Evolutionary conservation across 306 rosid genomes (phyloP), one percentile per base, ranked within the genome.

Genomic region (Rosa rugosa): DNA sequence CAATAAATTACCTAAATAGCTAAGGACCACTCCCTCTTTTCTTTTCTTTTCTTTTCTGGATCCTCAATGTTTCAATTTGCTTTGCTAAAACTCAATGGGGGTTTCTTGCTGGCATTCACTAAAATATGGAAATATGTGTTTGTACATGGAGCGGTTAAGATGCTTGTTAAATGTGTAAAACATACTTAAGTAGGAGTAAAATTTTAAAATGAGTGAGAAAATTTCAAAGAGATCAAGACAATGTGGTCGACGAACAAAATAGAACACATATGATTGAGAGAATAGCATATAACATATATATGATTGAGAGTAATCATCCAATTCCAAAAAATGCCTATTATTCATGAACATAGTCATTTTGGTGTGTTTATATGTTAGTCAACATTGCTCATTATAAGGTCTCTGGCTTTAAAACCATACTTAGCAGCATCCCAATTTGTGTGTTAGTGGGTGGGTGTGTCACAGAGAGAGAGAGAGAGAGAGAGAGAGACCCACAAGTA

Each of bases 301-400:
- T 76, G 86, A 71, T 80, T 71, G 71, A 56, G 25, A 57, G 34
- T 62, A 41, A 16, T 66, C 12, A 13, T 23, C 80, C 60, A 44
- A 42, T 27, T n/a, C 23, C 31, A 62, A 27, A 64, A 78, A 31
- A 54, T 9, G 27, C 34, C 50, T 38, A 56, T 17, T 14, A 34
- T 47, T 51, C 47, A 63, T 27, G 25, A 87, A 78, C 87, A 82
- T 72, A 80, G 72, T 87, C 84, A 85, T 83, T 60, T 77, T 66
- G 65, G 80, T 82, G 71, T 84, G 87, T 81, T 80, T 75, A 80
- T 83, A 68, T 76, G 85, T 53, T 83, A 85, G 81, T 83, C 78
- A 78, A 27, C 84, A 87, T n/a, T 53, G 77, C 47, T 47, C 81
- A 83, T 87, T 36, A 63, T 76, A 82, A 79, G 82, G 87, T 84